phyloP scores from a whole-genome alignment of 179 eudicot species.

The Heliamphora pulchella region DNA sequence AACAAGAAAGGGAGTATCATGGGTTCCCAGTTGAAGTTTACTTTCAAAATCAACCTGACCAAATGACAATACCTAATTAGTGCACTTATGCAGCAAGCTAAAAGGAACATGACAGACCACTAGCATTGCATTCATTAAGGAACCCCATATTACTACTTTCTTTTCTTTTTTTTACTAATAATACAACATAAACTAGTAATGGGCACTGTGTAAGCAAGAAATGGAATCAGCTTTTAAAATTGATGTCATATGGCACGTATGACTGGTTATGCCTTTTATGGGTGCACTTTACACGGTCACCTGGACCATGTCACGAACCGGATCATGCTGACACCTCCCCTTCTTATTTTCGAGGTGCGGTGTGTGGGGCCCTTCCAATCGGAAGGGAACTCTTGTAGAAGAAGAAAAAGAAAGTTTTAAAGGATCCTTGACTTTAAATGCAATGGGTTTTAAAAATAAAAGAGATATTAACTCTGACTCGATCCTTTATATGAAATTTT shows the following conservation, averaged over 20 bases:
- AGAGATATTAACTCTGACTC: too few species aligned
- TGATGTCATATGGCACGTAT: not conserved
- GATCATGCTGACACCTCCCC: too few species aligned
- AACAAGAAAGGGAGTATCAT: constrained; percentile 11
- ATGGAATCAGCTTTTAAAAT: not conserved
- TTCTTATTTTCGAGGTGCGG: too few species aligned
- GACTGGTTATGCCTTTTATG: not conserved
- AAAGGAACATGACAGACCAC: not conserved
- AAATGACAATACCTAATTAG: not conserved
- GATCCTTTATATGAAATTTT: too few species aligned
- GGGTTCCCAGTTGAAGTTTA: not conserved
- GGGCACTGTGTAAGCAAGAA: not conserved
- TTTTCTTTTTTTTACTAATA: too few species aligned
- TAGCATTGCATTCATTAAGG: not conserved
- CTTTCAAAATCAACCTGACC: constrained; percentile 8
- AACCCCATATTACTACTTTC: not conserved
- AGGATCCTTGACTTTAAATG: too few species aligned
- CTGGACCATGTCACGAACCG: not conserved
- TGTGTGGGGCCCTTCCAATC: too few species aligned
- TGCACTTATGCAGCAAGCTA: not conserved
- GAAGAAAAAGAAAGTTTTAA: too few species aligned
- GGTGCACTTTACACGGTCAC: not conserved
- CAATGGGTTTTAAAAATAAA: too few species aligned
- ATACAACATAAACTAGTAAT: too few species aligned
- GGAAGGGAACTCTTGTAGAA: too few species aligned